Percentiles rank a stretch among this genome's conserved stretches.
phyloP scores from a whole-genome alignment of 2,329 filamentous ascomycete genomes.

The Apiospora rasikravindrae region DNA sequence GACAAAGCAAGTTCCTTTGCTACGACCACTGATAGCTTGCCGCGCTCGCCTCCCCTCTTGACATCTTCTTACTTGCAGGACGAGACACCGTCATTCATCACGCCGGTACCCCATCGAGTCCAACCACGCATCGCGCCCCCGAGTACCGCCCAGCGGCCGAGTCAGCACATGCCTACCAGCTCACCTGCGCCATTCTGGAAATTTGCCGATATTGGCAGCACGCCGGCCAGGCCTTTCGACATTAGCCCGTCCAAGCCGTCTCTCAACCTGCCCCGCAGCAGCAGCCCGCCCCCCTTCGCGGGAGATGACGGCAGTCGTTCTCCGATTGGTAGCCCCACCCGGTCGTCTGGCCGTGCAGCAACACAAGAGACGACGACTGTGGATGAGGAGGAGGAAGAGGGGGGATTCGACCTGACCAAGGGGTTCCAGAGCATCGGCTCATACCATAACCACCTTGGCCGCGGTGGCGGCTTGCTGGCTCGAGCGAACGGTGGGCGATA shows the following conservation, averaged over 20 bases:
- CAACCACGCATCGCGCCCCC: conserved; percentile 79
- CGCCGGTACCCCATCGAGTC: conserved; percentile 74
- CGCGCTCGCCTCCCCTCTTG: conserved; percentile 62
- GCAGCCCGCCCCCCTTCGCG: conserved; percentile 58
- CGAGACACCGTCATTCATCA: conserved; percentile 67
- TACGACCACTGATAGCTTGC: conserved; percentile 52
- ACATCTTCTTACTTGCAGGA: conserved; percentile 68
- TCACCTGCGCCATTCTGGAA: conserved; percentile 90
- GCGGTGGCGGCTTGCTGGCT: conserved; percentile 5
- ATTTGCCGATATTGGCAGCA: conserved; percentile 78
- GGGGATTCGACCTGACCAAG: conserved; percentile 64
- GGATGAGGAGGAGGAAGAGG: conserved; percentile 51
- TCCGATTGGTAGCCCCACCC: conserved; percentile 57
- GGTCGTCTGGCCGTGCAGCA: conserved; percentile 37
- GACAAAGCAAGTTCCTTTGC: conserved; percentile 49
- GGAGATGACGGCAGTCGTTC: conserved; percentile 44
- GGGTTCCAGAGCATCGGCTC: conserved; percentile 70
- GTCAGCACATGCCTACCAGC: conserved; percentile 84
- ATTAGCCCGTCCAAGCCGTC: conserved; percentile 61
- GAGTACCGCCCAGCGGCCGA: conserved; percentile 80
- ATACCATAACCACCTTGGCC: conserved; percentile 54
- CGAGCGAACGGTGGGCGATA: conserved; percentile 14
- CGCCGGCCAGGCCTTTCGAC: conserved; percentile 67
- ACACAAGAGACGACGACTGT: conserved; percentile 46
- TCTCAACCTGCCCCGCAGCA: conserved; percentile 53